A percentile compares a stretch with the other conserved stretches of the same genome.
These are phyloP conservation scores for Cicer cuneatum DNA, from an alignment of 306 rosid genomes.

Conservation along the genomic window DNA sequence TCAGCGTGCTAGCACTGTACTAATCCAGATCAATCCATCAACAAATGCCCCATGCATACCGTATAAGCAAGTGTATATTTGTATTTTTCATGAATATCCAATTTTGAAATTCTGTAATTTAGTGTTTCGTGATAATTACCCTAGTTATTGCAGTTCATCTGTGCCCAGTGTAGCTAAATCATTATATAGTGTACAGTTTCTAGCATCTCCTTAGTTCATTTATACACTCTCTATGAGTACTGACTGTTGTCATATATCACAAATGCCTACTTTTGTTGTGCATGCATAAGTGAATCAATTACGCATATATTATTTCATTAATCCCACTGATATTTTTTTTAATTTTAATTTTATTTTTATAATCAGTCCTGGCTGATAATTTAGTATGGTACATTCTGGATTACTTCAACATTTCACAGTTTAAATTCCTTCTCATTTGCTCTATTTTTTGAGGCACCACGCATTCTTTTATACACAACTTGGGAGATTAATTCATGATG, in stretches of 20 bases:
- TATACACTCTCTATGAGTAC: neutral
- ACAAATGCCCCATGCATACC: slow-evolving; percentile 22
- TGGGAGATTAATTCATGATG: neutral
- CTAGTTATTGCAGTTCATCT: slow-evolving; percentile 41
- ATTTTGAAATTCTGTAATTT: slow-evolving; percentile 71
- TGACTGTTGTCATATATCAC: neutral
- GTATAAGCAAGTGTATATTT: slow-evolving; percentile 64
- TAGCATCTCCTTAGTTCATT: slow-evolving; percentile 17
- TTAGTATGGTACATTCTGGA: neutral
- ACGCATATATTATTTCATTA: neutral
- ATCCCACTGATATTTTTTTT: neutral
- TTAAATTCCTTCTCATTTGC: neutral
- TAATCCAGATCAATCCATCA: slow-evolving; percentile 42
- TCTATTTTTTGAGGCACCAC: neutral
- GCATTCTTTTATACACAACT: neutral
- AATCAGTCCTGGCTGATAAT: neutral
- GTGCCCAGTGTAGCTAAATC: slow-evolving; percentile 36
- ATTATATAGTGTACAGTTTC: slow-evolving; percentile 43
- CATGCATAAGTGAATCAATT: neutral
- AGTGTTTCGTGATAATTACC: slow-evolving; percentile 42
- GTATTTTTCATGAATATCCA: slow-evolving; percentile 51
- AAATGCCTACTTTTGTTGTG: neutral
- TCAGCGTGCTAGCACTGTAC: slow-evolving; percentile 59
- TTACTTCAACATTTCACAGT: neutral
- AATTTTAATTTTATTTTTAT: neutral